phyloP scores from a whole-genome alignment of 169 alveolate species.

The Eimeria zaria region DNA sequence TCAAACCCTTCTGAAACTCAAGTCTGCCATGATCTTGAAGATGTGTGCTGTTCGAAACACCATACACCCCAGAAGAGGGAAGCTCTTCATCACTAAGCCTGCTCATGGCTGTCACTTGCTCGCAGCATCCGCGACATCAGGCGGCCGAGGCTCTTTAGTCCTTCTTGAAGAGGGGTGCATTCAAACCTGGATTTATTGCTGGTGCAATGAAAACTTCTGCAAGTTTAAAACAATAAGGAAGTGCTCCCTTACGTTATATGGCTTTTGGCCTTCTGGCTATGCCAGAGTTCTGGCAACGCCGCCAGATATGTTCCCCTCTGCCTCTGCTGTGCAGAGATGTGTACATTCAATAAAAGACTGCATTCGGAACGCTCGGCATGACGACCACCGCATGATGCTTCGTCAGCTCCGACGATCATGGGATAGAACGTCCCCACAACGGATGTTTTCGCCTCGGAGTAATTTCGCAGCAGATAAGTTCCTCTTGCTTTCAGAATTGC shows the following conservation, averaged over 20 bases:
- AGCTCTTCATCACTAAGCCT: not conserved
- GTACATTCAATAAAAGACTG: not conserved
- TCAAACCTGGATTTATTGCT: not conserved
- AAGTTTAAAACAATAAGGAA: too few relatives aligned
- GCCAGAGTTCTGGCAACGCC: not conserved
- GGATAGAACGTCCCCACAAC: not conserved
- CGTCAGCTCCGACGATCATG: not conserved
- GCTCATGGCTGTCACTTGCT: not conserved
- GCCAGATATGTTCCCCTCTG: not conserved
- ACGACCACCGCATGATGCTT: not conserved
- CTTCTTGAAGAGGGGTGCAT: not conserved
- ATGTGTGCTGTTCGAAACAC: not conserved
- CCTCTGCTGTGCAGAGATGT: not conserved
- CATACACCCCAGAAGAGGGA: not conserved
- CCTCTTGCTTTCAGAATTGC: not conserved
- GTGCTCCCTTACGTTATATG: too few relatives aligned
- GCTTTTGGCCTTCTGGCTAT: too few relatives aligned
- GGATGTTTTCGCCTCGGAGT: not conserved
- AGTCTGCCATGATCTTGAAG: not conserved
- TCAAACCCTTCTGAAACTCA: not conserved
- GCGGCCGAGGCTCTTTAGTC: not conserved
- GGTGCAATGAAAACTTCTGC: not conserved
- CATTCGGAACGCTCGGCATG: too few relatives aligned
- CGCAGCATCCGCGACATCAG: not conserved
- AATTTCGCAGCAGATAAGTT: not conserved